Conservation (phyloP, 2,329 filamentous ascomycete genomes). For the Ophioceras dolichostomum region DNA sequence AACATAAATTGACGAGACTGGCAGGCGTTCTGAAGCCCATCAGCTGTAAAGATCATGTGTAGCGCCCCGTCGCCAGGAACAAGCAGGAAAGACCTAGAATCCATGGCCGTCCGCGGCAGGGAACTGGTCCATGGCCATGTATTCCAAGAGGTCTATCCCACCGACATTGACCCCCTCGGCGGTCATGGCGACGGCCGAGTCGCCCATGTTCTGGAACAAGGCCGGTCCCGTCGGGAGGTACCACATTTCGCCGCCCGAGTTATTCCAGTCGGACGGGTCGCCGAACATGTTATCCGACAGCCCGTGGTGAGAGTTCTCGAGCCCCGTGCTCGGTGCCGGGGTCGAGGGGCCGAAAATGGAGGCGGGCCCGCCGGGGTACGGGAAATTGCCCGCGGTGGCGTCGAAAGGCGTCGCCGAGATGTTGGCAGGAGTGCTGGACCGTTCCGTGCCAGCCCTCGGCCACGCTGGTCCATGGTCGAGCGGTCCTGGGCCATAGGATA, state of each 20-base stretch:
- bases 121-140: slow-evolving; percentile 48
- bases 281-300: slow-evolving; percentile 27
- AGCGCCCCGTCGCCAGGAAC: neutral
- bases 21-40: too few relatives aligned
- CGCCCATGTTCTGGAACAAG: slow-evolving; percentile 53
- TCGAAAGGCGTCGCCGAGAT: slow-evolving; percentile 55
- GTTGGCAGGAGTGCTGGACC: slow-evolving; percentile 31
- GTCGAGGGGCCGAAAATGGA: slow-evolving; percentile 38
- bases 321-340: slow-evolving; percentile 20
- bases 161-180: slow-evolving; percentile 56
- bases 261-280: slow-evolving; percentile 37
- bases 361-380: slow-evolving; percentile 32
- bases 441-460: slow-evolving; percentile 12
- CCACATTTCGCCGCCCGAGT: slow-evolving; percentile 45
- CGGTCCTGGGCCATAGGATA: neutral
- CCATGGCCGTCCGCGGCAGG: slow-evolving; percentile 3
- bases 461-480: neutral
- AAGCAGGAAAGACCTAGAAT: slow-evolving; percentile 1
- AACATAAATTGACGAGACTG: too few relatives aligned
- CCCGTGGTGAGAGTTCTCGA: slow-evolving; percentile 11
- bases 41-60: too few relatives aligned
- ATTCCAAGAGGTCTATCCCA: slow-evolving; percentile 54
- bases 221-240: slow-evolving; percentile 51
- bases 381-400: slow-evolving; percentile 39
- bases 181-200: slow-evolving; percentile 50